Evolutionary conservation across 495 filamentous ascomycete species (phyloP), one percentile per base, ranked within the genome.

Genomic region (Lentithecium fluviatile): DNA sequence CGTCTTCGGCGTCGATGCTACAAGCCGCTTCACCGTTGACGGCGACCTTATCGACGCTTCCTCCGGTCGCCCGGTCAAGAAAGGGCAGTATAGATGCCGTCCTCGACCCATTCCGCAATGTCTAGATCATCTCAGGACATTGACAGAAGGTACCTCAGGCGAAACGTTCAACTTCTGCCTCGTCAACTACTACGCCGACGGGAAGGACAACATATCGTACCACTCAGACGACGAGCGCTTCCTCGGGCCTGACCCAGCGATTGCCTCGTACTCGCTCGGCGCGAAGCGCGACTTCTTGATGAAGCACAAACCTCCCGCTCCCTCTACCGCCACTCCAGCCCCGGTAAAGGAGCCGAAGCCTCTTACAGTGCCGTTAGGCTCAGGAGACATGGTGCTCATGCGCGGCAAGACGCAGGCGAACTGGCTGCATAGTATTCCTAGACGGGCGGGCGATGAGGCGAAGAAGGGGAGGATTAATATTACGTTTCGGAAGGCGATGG

Each of bases 171-270:
- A 92, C 65, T 88, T 89, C 73, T 82, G 81, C 55, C 76, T 91
- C 1, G 85, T 90, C 8, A 91, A 90, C 65, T 91, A 90, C 76
- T 90, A 90, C 71, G 81, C 84, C 32, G 78, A 75, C 25, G 87
- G 86, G 1, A 72, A 80, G 11, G 86, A 90, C 71, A 87, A 83
- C 55, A 91, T 91, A 34, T 75, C 82, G 23, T 92, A 86, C 69
- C 86, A 89, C 69, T 86, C 84, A 36, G 88, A 90, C 63, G 87
- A 90, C 65, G 88, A 90, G 73, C 77, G 80, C 10, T 91, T 92
- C 66, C 82, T 90, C 0, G 88, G 86, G 3, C 49, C 74, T 1
- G 71, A 82, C 15, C 87, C 87, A 13, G 77, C 79, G n/a, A 90
- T 92, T 38, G 86, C 87, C 7, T 88, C 85, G 2, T 78, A 88